Conservation (phyloP, 805 yeast genomes). For the Metschnikowia aberdeeniae region DNA sequence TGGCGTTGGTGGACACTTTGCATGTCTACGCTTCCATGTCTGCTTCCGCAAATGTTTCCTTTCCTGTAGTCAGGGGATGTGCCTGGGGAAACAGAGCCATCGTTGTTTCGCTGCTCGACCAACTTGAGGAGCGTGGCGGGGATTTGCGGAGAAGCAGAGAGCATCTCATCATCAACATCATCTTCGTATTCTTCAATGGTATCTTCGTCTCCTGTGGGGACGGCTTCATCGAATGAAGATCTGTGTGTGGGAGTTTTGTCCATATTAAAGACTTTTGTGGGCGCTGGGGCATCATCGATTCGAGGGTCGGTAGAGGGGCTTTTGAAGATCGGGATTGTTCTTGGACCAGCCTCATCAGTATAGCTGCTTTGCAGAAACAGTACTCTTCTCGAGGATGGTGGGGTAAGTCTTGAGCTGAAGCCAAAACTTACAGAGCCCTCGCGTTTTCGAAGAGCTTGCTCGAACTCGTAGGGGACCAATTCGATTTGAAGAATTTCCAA, state of each 20-base stretch:
- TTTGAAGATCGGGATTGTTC: background rate
- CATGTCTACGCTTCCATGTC: conserved; percentile 22
- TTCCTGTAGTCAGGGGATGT: conserved; percentile 25
- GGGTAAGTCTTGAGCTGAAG: background rate
- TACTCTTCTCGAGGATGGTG: background rate
- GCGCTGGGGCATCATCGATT: background rate
- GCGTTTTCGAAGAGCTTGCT: conserved; percentile 19
- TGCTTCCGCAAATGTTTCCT: conserved; percentile 11
- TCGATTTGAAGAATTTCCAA: conserved; percentile 67
- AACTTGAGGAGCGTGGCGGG: conserved; percentile 55
- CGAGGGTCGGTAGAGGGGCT: background rate
- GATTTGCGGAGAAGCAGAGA: conserved; percentile 66
- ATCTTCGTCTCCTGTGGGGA: conserved; percentile 20
- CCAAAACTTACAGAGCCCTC: background rate
- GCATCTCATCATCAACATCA: conserved; percentile 40
- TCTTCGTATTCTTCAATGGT: conserved; percentile 33
- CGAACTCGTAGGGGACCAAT: conserved; percentile 40
- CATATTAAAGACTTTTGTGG: background rate
- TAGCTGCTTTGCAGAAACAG: conserved; percentile 6
- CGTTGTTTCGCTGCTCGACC: conserved; percentile 45
- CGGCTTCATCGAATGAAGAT: conserved; percentile 8
- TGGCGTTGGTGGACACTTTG: conserved; percentile 4
- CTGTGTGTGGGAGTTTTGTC: background rate
- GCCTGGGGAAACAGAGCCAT: conserved; percentile 25
- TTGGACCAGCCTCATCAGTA: background rate